Percentiles rank a stretch among this genome's conserved stretches.
phyloP scores from a whole-genome alignment of 2,329 filamentous ascomycete genomes.

The Fusarium decemcellulare region DNA sequence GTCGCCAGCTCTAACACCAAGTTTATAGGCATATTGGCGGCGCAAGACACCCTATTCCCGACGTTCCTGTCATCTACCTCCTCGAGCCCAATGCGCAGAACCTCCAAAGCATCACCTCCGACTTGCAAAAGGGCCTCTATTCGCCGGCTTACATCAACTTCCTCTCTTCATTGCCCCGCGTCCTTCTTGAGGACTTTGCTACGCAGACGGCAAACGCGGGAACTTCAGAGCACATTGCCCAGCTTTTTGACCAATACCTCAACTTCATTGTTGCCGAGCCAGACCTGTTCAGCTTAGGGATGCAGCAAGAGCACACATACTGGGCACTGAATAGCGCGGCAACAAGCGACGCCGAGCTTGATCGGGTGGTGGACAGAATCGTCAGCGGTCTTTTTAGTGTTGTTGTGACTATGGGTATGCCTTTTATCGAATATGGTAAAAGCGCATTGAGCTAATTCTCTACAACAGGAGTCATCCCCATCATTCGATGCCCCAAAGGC shows the following conservation, averaged over 20 bases:
- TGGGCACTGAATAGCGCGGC: conserved; percentile 96
- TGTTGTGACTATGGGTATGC: conserved; percentile 93
- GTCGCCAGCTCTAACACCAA: conserved; percentile 42
- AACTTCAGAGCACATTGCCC: conserved; percentile 90
- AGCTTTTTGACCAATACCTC: conserved; percentile 96
- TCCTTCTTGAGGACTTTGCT: conserved; percentile 94
- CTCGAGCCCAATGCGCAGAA: conserved; percentile 89
- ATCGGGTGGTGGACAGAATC: conserved; percentile 88
- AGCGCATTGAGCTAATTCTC: conserved; percentile 16
- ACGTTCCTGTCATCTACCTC: conserved; percentile 97
- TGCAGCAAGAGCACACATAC: conserved; percentile 92
- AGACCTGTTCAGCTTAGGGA: conserved; percentile 93
- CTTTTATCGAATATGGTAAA: not conserved
- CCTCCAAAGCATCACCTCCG: conserved; percentile 84
- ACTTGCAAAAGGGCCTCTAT: conserved; percentile 90
- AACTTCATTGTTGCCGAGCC: conserved; percentile 98
- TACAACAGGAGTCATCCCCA: conserved; percentile 83
- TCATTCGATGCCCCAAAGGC: conserved; percentile 94
- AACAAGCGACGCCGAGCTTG: conserved; percentile 91
- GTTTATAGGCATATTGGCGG: conserved; percentile 80
- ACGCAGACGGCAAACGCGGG: conserved; percentile 86
- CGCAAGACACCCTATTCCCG: conserved; percentile 89
- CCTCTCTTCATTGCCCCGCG: conserved; percentile 90
- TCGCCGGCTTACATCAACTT: conserved; percentile 97
- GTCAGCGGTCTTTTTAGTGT: conserved; percentile 98